Conservation (phyloP, 805 yeast species). For the Candida berthetii region DNA sequence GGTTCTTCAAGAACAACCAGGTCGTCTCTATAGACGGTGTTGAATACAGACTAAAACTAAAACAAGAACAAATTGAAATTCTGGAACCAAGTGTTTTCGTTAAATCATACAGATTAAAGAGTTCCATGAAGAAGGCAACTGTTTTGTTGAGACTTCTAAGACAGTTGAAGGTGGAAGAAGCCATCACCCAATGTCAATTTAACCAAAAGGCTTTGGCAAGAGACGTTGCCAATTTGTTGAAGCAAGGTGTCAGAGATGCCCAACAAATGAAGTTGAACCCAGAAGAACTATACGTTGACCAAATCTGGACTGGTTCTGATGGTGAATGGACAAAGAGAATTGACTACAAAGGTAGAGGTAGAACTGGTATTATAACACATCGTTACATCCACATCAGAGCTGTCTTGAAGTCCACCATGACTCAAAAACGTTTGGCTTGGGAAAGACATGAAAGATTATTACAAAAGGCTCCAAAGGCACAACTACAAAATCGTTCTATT, state of each 20-base stretch:
- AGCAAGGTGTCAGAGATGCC: conserved; percentile 68
- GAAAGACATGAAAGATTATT: conserved; percentile 46
- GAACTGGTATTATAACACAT: conserved; percentile 73
- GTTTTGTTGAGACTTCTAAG: conserved; percentile 71
- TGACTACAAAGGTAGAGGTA: conserved; percentile 87
- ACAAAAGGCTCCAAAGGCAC: conserved; percentile 33
- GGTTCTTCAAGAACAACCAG: conserved; percentile 62
- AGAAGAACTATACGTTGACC: conserved; percentile 62
- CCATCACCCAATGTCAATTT: conserved; percentile 91
- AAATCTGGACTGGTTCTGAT: conserved; percentile 91
- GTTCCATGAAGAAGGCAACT: conserved; percentile 87
- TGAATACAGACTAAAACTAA: conserved; percentile 48
- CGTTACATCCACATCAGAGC: conserved; percentile 78
- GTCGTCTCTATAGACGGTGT: conserved; percentile 39
- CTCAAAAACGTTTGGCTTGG: conserved; percentile 52
- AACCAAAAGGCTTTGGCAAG: conserved; percentile 71
- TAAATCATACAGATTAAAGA: conserved; percentile 74
- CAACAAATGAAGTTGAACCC: conserved; percentile 50
- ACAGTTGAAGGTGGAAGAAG: conserved; percentile 63
- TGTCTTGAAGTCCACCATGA: conserved; percentile 62
- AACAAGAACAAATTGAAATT: conserved; percentile 61
- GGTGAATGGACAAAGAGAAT: conserved; percentile 65
- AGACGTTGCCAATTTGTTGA: conserved; percentile 71
- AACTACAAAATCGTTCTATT: conserved; percentile 37
- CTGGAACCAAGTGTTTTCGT: conserved; percentile 86